Evolutionary conservation across 2,329 filamentous ascomycete species (phyloP).

Genomic region (Aspergillus sp.): DNA sequence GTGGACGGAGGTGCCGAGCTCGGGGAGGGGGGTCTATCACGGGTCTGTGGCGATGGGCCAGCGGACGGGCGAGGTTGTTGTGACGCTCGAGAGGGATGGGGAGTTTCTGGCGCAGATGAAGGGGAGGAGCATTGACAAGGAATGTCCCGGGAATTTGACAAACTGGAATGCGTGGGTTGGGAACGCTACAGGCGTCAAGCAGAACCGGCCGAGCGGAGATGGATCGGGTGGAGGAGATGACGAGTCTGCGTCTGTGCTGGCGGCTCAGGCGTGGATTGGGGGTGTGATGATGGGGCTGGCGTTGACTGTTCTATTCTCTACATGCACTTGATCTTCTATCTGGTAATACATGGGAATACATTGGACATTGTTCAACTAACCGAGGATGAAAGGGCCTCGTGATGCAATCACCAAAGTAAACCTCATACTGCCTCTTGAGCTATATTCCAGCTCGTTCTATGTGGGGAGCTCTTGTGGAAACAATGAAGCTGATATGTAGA

Average conservation of each 20-base stretch:
- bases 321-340: background rate
- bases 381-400: too few relatives aligned
- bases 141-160: slow-evolving; percentile 28
- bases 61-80: slow-evolving; percentile 29
- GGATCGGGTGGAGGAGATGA: background rate
- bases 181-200: slow-evolving; percentile 20
- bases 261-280: background rate
- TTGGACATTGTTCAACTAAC: too few relatives aligned
- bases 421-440: too few relatives aligned
- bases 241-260: background rate
- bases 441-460: too few relatives aligned
- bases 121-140: slow-evolving; percentile 29
- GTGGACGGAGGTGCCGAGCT: slow-evolving; percentile 35
- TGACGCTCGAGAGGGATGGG: slow-evolving; percentile 32
- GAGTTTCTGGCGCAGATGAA: slow-evolving; percentile 27
- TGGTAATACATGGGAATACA: background rate
- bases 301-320: background rate
- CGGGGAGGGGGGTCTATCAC: slow-evolving; percentile 39
- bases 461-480: too few relatives aligned
- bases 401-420: too few relatives aligned
- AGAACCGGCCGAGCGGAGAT: background rate
- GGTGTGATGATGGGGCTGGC: background rate
- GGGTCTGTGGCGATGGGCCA: slow-evolving; percentile 33
- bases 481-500: too few relatives aligned
- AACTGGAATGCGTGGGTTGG: slow-evolving; percentile 48